Conservation (phyloP, 2,329 filamentous ascomycete species). For the Coniochaeta sp. region DNA sequence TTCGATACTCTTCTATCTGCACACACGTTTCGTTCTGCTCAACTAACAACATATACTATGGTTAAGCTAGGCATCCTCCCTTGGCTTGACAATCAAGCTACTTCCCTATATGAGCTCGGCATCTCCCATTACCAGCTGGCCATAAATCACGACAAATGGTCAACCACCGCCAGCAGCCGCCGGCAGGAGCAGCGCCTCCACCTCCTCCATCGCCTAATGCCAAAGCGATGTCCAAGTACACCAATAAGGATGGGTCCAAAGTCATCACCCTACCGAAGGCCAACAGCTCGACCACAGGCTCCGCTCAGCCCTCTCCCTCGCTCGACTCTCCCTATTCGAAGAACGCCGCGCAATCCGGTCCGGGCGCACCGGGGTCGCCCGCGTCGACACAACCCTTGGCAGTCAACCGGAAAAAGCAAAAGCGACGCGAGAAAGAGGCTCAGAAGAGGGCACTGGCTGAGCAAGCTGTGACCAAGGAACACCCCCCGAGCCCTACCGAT, state of each 20-base stretch:
- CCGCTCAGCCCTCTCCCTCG: conserved; percentile 45
- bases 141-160: conserved; percentile 20
- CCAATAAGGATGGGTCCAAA: conserved; percentile 63
- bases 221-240: conserved; percentile 53
- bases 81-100: not conserved
- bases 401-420: conserved; percentile 92
- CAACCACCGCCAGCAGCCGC: conserved; percentile 22
- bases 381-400: conserved; percentile 17
- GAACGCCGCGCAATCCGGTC: conserved; percentile 3
- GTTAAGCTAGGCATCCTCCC: not conserved
- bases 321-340: conserved; percentile 24
- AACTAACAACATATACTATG: too few species aligned
- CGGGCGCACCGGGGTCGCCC: not conserved
- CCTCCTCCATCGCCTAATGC: conserved; percentile 42
- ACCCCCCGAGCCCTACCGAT: conserved; percentile 29
- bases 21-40: too few species aligned
- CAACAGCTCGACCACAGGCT: conserved; percentile 36
- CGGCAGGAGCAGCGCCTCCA: conserved; percentile 15
- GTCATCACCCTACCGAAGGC: conserved; percentile 59
- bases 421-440: conserved; percentile 80
- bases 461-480: conserved; percentile 32
- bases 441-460: conserved; percentile 57
- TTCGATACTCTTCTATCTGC: too few species aligned
- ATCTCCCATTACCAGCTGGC: not conserved
- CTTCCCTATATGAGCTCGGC: not conserved